Conservation (phyloP, 2,329 filamentous ascomycete genomes). For the Lizonia empirigonia region DNA sequence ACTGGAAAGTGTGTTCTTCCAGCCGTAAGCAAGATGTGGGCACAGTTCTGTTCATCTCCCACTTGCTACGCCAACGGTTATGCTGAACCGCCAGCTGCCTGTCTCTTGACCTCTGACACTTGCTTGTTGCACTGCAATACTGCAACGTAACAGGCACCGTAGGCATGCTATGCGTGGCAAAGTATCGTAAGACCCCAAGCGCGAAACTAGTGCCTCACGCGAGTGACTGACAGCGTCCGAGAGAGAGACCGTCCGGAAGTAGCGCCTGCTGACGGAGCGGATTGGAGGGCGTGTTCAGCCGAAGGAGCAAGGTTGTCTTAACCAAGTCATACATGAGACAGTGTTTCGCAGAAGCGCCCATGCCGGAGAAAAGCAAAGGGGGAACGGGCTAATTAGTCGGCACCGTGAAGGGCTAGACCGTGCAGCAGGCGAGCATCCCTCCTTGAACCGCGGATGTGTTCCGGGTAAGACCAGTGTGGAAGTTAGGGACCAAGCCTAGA, state of each 20-base stretch:
- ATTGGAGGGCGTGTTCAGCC: neutral
- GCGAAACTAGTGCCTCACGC: neutral
- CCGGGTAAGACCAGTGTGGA: neutral
- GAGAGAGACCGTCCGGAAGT: neutral
- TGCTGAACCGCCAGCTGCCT: neutral
- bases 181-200: neutral
- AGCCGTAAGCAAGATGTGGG: neutral
- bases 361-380: too few species aligned
- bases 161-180: neutral
- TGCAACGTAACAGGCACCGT: neutral
- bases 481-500: neutral
- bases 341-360: neutral
- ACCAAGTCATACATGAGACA: too few species aligned
- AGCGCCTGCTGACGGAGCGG: neutral
- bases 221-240: neutral
- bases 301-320: neutral
- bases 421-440: neutral
- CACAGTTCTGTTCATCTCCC: neutral
- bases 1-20: conserved; percentile 4
- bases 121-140: neutral
- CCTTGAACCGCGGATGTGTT: neutral
- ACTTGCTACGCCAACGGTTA: neutral
- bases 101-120: neutral
- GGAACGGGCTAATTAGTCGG: neutral
- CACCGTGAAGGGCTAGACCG: neutral